Base-by-base conservation (phyloP, 2,329 filamentous ascomycete species). In the Tolypocladium pustulatum region DNA sequence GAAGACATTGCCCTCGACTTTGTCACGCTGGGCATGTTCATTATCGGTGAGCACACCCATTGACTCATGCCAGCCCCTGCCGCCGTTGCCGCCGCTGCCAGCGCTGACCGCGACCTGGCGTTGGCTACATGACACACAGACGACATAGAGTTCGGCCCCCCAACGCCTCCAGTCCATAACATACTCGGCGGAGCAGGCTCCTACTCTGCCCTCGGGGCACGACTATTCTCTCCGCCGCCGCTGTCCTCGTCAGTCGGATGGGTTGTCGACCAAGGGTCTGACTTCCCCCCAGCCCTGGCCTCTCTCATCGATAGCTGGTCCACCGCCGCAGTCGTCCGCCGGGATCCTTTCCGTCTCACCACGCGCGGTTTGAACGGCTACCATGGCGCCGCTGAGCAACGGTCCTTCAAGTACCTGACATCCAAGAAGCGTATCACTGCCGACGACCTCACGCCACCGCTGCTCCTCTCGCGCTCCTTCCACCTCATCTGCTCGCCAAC, bases 321-420 rank as follows among this genome's bases (percentile, higher is more conserved):
- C 20, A 96, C 92, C 1, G 83, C 83, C 7, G 89, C 84, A 25
- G 68, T 91, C 20, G 76, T 94, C 63, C 83, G 91, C 57, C 75
- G 83, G 55, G 85, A 89, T 57, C 76, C 78, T 1, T 72, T 80
- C 8, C 84, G 90, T 30, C 78, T 90, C 55, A 97, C 93, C 2
- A 99, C 94, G 0, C 84, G 91, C 53, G 92, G 89, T 53, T 96
- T 91, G 90, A 97, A 97, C 71, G 89, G 89, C 55, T 97, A 97
- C 69, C 84, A 87, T 41, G 81, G 83, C 37, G 80, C 84, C 57
- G 84, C 85, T 60, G 83, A 89, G 70, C 81, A 85, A 63, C 78
- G 81, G 73, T 86, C 87, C 9, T 99, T 99, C 78, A 87, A 85
- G 70, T 99, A 97, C 71, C 79, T 86, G 57, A 97, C 92, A 0